These are phyloP conservation scores for Elasticomyces elasticus DNA, from an alignment of 495 filamentous ascomycete species.

Conservation along the genomic window DNA sequence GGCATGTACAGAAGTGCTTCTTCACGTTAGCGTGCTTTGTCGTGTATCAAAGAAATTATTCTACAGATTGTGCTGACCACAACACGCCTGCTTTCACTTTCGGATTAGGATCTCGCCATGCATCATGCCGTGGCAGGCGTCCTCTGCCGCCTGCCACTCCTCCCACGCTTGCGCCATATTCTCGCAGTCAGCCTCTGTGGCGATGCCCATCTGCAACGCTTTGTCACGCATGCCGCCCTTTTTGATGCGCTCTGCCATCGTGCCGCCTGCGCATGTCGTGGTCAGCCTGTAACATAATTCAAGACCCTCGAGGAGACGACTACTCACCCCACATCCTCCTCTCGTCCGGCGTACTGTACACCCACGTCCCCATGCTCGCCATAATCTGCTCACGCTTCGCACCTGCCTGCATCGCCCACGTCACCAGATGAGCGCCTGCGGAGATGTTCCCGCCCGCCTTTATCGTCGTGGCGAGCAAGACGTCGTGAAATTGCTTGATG, in stretches of 20 bases:
- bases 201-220: constrained; percentile 30
- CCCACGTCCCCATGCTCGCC: constrained; percentile 32
- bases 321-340: constrained; percentile 35
- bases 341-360: constrained; percentile 31
- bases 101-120: constrained; percentile 37
- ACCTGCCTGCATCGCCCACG: constrained; percentile 37
- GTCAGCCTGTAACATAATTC: not conserved
- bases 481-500: constrained; percentile 30
- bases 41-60: constrained; percentile 9
- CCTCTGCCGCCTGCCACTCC: constrained; percentile 33
- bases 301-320: not conserved
- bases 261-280: not conserved
- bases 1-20: constrained; percentile 11
- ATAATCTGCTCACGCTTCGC: constrained; percentile 31
- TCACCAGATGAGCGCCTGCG: constrained; percentile 34
- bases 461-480: constrained; percentile 24
- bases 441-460: constrained; percentile 28
- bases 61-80: not conserved
- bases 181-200: constrained; percentile 31
- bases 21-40: constrained; percentile 16
- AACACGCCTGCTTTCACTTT: constrained; percentile 34
- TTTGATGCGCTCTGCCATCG: constrained; percentile 18
- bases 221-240: constrained; percentile 27
- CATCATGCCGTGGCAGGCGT: constrained; percentile 32
- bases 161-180: constrained; percentile 37